A percentile compares a stretch with the other conserved stretches of the same genome.
Evolutionary conservation across 257 asterid genomes (phyloP).

Genomic region (Solanum sejunctum): DNA sequence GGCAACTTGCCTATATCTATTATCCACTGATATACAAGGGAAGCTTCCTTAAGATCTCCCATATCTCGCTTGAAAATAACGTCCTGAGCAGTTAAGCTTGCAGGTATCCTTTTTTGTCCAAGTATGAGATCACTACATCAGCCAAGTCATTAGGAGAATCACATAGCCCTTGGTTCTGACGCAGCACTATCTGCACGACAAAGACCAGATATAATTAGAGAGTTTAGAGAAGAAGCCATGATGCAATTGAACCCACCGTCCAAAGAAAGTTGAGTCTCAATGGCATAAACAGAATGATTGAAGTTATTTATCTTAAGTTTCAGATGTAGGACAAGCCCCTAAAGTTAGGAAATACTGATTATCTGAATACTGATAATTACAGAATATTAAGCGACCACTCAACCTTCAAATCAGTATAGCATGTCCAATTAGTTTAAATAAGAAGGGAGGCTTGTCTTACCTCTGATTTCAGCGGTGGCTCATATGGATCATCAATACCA

Average conservation of each 20-base stretch:
- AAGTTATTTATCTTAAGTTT: neutral
- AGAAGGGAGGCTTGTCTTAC: slow-evolving; percentile 17
- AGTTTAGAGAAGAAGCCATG: neutral
- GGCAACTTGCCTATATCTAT: neutral
- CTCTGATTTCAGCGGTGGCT: slow-evolving; percentile 80
- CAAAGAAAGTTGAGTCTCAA: neutral
- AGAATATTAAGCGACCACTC: neutral
- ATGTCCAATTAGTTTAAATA: neutral
- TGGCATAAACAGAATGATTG: neutral
- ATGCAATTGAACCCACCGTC: neutral
- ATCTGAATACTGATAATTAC: neutral
- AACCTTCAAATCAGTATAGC: neutral
- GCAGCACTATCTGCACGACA: slow-evolving; percentile 59
- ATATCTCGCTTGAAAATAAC: neutral
- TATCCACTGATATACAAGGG: neutral
- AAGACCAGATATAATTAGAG: neutral
- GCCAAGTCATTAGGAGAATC: slow-evolving; percentile 66
- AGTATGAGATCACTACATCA: slow-evolving; percentile 46
- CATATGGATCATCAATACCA: slow-evolving; percentile 95
- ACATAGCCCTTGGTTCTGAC: slow-evolving; percentile 41
- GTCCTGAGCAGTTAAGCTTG: slow-evolving; percentile 27
- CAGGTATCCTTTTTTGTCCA: slow-evolving; percentile 70
- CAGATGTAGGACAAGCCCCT: neutral
- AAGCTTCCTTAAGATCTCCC: slow-evolving; percentile 5
- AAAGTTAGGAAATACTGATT: neutral